phyloP scores from a whole-genome alignment of 139 green algal genomes.

The Zygnema cylindricum region DNA sequence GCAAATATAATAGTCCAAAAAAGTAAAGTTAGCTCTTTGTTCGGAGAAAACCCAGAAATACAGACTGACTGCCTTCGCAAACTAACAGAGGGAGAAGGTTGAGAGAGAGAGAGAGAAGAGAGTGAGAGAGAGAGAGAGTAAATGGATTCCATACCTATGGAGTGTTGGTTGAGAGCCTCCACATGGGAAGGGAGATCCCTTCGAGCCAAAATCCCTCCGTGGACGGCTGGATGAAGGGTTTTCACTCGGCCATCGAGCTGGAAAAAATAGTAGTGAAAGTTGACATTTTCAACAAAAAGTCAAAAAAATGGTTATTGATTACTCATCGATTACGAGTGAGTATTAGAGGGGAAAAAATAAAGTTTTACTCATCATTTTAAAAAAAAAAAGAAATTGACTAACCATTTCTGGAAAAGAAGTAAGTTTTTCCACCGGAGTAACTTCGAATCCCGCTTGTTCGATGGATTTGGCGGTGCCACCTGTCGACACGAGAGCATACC shows the following conservation, averaged over 20 bases:
- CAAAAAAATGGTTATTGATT: too few species aligned
- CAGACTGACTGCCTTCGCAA: too few species aligned
- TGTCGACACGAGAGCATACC: conserved; percentile 92
- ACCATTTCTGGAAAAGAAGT: conserved; percentile 98
- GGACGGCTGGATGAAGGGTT: conserved; percentile 95
- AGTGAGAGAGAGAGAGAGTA: not conserved
- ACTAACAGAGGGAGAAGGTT: too few species aligned
- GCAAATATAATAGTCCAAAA: too few species aligned
- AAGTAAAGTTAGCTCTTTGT: too few species aligned
- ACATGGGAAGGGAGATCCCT: conserved; percentile 84
- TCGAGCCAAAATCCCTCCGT: conserved; percentile 95
- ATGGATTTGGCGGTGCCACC: conserved; percentile 90
- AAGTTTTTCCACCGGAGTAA: conserved; percentile 79
- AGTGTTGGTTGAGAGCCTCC: conserved; percentile 80
- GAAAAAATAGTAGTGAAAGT: not conserved
- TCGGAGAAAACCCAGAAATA: too few species aligned
- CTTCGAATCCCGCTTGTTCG: conserved; percentile 77
- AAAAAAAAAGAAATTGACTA: conserved; percentile 11
- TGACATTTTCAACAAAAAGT: too few species aligned
- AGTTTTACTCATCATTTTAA: too few species aligned
- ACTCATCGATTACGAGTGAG: too few species aligned
- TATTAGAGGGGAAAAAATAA: too few species aligned
- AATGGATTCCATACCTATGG: conserved; percentile 70
- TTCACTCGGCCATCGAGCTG: conserved; percentile 88
- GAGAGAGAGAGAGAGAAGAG: too few species aligned